phyloP scores from a whole-genome alignment of 2,329 filamentous ascomycete genomes.

The Diatrype stigma region DNA sequence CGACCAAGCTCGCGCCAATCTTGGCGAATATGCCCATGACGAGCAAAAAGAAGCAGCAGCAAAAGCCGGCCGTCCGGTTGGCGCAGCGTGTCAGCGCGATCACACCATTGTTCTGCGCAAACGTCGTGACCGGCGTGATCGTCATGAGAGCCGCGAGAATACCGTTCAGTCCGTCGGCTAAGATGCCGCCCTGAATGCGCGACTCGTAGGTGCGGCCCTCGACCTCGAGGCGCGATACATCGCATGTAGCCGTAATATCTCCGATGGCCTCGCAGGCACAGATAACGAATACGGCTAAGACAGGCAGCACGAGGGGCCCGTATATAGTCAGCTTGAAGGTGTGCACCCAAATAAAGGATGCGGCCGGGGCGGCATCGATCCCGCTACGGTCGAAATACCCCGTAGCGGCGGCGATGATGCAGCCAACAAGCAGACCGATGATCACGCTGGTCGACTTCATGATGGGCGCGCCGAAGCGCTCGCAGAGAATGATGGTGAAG shows the following conservation, averaged over 20 bases:
- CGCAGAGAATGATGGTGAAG: constrained; percentile 72
- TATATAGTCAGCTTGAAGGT: constrained; percentile 72
- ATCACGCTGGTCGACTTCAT: constrained; percentile 80
- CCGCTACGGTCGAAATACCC: constrained; percentile 74
- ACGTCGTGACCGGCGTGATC: constrained; percentile 74
- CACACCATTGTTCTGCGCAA: constrained; percentile 82
- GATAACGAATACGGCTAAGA: constrained; percentile 67
- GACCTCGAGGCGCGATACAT: constrained; percentile 72
- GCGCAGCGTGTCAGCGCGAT: constrained; percentile 79
- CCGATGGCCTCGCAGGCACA: constrained; percentile 76
- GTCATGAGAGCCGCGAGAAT: constrained; percentile 72
- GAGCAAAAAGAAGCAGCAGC: constrained; percentile 70
- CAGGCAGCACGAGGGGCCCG: constrained; percentile 67
- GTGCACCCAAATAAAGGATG: constrained; percentile 74
- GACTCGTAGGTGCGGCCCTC: constrained; percentile 69
- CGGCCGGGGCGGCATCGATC: constrained; percentile 67
- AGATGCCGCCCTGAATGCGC: constrained; percentile 72
- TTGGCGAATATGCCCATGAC: constrained; percentile 81
- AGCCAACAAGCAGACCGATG: constrained; percentile 69
- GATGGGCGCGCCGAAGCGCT: constrained; percentile 76
- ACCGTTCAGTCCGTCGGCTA: constrained; percentile 75
- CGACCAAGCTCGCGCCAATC: constrained; percentile 73
- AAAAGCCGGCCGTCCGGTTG: constrained; percentile 76
- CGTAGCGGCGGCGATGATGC: constrained; percentile 71
- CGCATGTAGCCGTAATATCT: constrained; percentile 76